These are phyloP conservation scores for Rhodosporidiobolus odoratus DNA, from an alignment of 768 basidiomycete species.

Conservation along the genomic window DNA sequence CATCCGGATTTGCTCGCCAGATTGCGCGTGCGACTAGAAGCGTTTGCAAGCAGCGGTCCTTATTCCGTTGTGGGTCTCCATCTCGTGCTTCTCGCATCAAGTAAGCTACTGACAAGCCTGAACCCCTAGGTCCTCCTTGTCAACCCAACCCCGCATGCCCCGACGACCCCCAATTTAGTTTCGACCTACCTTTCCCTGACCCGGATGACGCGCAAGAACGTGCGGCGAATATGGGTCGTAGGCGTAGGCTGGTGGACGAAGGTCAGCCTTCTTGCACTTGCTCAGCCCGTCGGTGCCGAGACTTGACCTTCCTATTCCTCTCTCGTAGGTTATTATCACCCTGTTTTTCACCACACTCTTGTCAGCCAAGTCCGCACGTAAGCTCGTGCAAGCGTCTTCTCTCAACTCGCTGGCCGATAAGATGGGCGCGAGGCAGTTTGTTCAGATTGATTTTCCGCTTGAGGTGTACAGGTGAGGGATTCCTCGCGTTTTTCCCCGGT, in stretches of 20 bases:
- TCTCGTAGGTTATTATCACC: conserved; percentile 11
- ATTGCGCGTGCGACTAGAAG: not conserved
- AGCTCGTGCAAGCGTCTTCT: conserved; percentile 2
- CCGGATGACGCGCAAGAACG: conserved; percentile 10
- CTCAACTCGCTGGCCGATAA: not conserved
- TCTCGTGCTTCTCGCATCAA: not conserved
- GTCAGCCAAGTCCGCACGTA: conserved; percentile 1
- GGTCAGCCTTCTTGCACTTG: not conserved
- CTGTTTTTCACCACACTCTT: conserved; percentile 25
- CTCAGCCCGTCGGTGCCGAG: not conserved
- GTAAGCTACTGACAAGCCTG: not conserved
- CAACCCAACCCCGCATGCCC: conserved; percentile 15
- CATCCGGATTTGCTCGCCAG: not conserved
- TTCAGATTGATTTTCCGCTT: conserved; percentile 22
- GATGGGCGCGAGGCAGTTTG: conserved; percentile 17
- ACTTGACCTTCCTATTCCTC: not conserved
- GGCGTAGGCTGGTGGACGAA: conserved; percentile 31
- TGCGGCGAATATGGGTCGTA: conserved; percentile 16
- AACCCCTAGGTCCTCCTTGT: conserved; percentile 20
- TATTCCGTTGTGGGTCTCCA: conserved; percentile 16
- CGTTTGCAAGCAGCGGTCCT: not conserved
- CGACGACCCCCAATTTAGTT: conserved; percentile 8
- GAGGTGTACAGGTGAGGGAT: conserved; percentile 32
- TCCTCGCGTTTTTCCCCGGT: not conserved
- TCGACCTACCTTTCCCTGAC: conserved; percentile 13